phyloP scores from a whole-genome alignment of 441 rosid genomes.

The Pelargonium cotyledonis region DNA sequence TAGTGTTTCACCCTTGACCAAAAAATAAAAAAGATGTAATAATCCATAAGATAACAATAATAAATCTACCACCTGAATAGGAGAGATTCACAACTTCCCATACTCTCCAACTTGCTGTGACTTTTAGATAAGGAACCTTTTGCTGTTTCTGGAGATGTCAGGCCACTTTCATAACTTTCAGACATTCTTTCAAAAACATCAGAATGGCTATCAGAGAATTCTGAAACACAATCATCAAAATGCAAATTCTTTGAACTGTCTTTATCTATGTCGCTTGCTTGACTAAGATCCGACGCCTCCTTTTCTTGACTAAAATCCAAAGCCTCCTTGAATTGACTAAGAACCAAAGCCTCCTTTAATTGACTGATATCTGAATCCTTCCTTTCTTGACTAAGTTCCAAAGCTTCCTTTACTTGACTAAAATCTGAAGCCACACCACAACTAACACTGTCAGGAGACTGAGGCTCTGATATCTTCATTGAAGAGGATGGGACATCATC shows the following conservation, averaged over 20 bases:
- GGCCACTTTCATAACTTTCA: conserved; percentile 47
- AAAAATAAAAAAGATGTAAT: no score
- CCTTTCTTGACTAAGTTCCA: not conserved
- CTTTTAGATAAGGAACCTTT: conserved; percentile 33
- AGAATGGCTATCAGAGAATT: conserved; percentile 52
- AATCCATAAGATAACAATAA: not conserved
- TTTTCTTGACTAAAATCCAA: not conserved
- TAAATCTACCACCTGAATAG: conserved; percentile 57
- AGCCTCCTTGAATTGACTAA: conserved; percentile 18
- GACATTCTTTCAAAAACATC: conserved; percentile 45
- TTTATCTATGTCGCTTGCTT: conserved; percentile 49
- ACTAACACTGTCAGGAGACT: conserved; percentile 54
- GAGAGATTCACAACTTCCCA: conserved; percentile 58
- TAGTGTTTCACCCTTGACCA: not conserved
- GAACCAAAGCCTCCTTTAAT: not conserved
- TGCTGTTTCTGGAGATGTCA: conserved; percentile 61
- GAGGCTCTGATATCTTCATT: conserved; percentile 45
- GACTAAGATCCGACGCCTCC: conserved; percentile 16
- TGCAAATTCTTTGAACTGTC: conserved; percentile 41
- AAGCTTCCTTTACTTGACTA: conserved; percentile 18
- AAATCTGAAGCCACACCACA: conserved; percentile 68
- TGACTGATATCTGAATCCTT: not conserved
- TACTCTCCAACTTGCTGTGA: conserved; percentile 38
- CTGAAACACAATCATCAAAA: conserved; percentile 62
- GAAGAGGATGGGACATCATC: conserved; percentile 55